Evolutionary conservation across 768 basidiomycete genomes (phyloP), one percentile per base, ranked within the genome.

Genomic region (Amanita muscaria): DNA sequence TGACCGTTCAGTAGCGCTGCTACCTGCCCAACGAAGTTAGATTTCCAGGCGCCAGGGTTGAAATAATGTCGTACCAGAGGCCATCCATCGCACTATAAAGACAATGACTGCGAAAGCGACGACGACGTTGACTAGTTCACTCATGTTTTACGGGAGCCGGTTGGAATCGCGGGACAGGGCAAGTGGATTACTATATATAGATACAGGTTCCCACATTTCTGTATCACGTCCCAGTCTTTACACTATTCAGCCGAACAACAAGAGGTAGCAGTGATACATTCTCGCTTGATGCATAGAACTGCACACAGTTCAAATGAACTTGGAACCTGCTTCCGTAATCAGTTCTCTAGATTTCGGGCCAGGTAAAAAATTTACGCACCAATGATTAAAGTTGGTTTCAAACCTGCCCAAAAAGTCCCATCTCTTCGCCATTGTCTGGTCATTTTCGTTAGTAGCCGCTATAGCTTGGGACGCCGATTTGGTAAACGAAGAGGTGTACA

Each of bases 311-410:
- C n/a, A 87, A 64, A 53, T 88, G 82, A 27, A 80, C 73, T 72
- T 80, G 76, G 60, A 80, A 80, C 77, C 77, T 79, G 50, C n/a
- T 46, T 85, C 46, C 88, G 4, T 27, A 16, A n/a, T 37, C 36
- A 39, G 11, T 3, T n/a, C 19, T 18, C 9, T 12, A 29, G 19
- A 22, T 38, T 22, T 18, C 6, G 6, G 14, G 4, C 30, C 42
- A 35, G 7, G 41, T 32, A 25, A 27, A 36, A 42, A 15, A 64
- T 79, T 40, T 49, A 89, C 80, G 91, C 88, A 58, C 90, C 88
- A 90, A 60, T 94, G 90, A 54, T 91, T 88, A 60, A 94, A 97
- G 58, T 96, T 90, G 10, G 80, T 83, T 65, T 96, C 90, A 50
- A 97, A 96, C 61, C 89, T 91, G 46, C 72, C 68, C 52, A 96